These are phyloP conservation scores for Hypoxylon subgilvum DNA, from an alignment of 495 filamentous ascomycete genomes.

Conservation along the genomic window DNA sequence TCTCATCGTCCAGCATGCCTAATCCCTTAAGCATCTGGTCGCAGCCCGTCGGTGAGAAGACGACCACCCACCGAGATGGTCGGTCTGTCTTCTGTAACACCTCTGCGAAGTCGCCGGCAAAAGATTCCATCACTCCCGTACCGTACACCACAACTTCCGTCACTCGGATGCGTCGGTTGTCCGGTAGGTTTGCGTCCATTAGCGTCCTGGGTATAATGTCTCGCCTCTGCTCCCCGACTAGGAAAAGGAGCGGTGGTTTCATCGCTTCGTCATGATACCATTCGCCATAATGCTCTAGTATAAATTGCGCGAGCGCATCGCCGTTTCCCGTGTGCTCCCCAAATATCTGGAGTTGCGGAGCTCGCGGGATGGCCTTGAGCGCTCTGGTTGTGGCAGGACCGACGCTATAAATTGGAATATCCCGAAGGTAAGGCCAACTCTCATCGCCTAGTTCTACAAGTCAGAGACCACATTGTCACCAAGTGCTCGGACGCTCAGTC, in stretches of 20 bases:
- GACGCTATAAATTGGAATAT: slow-evolving; percentile 80
- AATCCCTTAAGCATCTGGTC: slow-evolving; percentile 77
- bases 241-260: slow-evolving; percentile 76
- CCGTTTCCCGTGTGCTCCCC: slow-evolving; percentile 85
- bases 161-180: slow-evolving; percentile 60
- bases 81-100: slow-evolving; percentile 51
- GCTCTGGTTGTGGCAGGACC: slow-evolving; percentile 87
- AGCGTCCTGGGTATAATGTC: slow-evolving; percentile 87
- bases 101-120: slow-evolving; percentile 66
- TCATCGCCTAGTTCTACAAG: slow-evolving; percentile 31
- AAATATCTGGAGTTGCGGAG: slow-evolving; percentile 60
- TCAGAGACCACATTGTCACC: slow-evolving; percentile 19
- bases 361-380: slow-evolving; percentile 62
- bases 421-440: slow-evolving; percentile 54
- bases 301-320: slow-evolving; percentile 74
- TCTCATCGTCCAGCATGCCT: slow-evolving; percentile 59
- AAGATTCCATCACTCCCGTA: slow-evolving; percentile 77
- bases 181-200: slow-evolving; percentile 55
- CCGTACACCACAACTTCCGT: slow-evolving; percentile 85
- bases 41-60: slow-evolving; percentile 92
- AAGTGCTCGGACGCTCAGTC: slow-evolving; percentile 22
- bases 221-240: slow-evolving; percentile 82
- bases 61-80: slow-evolving; percentile 75
- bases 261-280: slow-evolving; percentile 46
- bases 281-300: slow-evolving; percentile 70